Evolutionary conservation across 192 early-diverging fungal genomes (phyloP), one percentile per base, ranked within the genome.

Genomic region (Rhizophagus sp.): DNA sequence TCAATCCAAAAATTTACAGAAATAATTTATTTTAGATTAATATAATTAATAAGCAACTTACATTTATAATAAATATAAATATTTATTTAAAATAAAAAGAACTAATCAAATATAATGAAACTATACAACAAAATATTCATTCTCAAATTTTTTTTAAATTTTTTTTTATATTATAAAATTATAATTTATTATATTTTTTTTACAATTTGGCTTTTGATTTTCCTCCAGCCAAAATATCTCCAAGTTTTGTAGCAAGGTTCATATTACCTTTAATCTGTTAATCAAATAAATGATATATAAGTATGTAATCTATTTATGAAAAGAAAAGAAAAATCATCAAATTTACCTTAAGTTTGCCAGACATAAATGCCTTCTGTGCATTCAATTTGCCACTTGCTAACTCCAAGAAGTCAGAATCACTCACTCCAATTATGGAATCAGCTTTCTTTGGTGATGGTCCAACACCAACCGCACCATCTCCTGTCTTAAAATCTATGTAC

Each of bases 281-380:
- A 44, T 27, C 4, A 41, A 15, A 44, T n/a, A 2, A 71, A 44
- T 94, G 80, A 89, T 83, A 82, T 94, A 93, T 41, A 33, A 15
- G 5, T 41, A 44, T 47, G 11, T 47, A 1, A 12, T 47, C 12
- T 12, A 47, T 47, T 47, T 12, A 19, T 13, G 27, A 27, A 69
- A 69, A 36, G 27, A 27, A 69, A 69, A 36, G 10, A 33, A 17
- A 71, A 41, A 71, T 24, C 13, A 79, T 34, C 13, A 71, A 71
- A 71, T 87, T 92, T 73, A 92, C 85, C 88, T 97, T 96, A 84
- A 93, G 88, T 81, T 95, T 94, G 73, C 96, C 95, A 71, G 88
- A 82, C 94, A 95, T 95, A 84, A 96, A 97, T 33, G 91, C 86
- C 82, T 94, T 92, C 89, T 97, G 95, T n/a, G 91, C 90, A 50